Percentiles rank a stretch among this genome's conserved stretches.
Evolutionary conservation across 345 rosid species (phyloP).

Genomic region (Lumnitzera littorea): DNA sequence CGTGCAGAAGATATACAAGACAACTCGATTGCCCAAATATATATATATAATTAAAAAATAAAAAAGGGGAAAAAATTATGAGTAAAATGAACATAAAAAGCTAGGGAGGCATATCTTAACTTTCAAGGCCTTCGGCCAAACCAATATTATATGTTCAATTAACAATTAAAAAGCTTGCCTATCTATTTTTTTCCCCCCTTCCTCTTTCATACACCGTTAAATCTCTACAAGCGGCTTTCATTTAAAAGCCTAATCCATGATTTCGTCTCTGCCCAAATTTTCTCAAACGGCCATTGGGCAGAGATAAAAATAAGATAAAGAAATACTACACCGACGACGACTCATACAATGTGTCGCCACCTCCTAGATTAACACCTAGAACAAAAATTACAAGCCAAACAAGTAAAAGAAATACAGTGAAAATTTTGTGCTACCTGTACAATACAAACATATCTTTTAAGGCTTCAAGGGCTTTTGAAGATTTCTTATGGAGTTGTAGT

Average conservation of each 20-base stretch:
- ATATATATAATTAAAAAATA: background rate
- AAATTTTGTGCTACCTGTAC: slow-evolving; percentile 19
- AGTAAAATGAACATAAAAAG: background rate
- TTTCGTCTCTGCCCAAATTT: slow-evolving; percentile 11
- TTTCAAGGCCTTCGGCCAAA: slow-evolving; percentile 37
- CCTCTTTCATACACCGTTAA: slow-evolving; percentile 10
- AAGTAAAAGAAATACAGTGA: background rate
- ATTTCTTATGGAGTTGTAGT: background rate
- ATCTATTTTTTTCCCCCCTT: slow-evolving; percentile 4
- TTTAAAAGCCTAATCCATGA: slow-evolving; percentile 19
- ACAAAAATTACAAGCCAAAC: slow-evolving; percentile 14
- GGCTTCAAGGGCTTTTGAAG: slow-evolving; percentile 12
- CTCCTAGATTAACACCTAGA: slow-evolving; percentile 20
- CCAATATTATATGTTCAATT: slow-evolving; percentile 1
- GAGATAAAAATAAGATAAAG: slow-evolving; percentile 10
- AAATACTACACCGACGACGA: slow-evolving; percentile 20
- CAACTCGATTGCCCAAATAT: too few relatives aligned
- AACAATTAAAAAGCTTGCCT: slow-evolving; percentile 6
- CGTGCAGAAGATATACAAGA: background rate
- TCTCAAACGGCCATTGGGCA: slow-evolving; percentile 14
- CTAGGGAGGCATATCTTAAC: slow-evolving; percentile 6
- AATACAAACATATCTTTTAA: slow-evolving; percentile 22
- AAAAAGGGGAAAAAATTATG: background rate
- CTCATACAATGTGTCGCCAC: slow-evolving; percentile 10
- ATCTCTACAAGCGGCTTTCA: slow-evolving; percentile 33